Evolutionary conservation across 768 basidiomycete species (phyloP).

Genomic region (Clitopilus passeckerianus): DNA sequence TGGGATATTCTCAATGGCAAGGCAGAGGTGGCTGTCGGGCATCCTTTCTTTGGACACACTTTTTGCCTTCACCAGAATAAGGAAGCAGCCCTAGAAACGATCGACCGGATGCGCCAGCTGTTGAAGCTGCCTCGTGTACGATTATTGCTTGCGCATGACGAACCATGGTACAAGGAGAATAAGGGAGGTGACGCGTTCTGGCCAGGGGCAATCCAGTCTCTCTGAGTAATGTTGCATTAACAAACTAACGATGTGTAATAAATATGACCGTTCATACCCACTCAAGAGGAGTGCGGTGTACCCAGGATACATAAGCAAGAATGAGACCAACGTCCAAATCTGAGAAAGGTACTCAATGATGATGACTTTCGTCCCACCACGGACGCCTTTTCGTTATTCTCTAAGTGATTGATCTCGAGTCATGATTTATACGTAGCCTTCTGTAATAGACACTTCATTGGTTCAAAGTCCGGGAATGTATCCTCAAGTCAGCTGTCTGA

Average conservation of each 20-base stretch:
- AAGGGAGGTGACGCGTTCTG: slow-evolving; percentile 37
- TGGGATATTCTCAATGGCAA: slow-evolving; percentile 39
- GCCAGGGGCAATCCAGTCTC: slow-evolving; percentile 27
- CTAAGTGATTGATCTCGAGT: too few species aligned
- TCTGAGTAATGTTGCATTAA: slow-evolving; percentile 4
- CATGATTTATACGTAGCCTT: too few species aligned
- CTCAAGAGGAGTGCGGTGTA: too few species aligned
- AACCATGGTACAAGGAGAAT: slow-evolving; percentile 44
- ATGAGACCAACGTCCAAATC: too few species aligned
- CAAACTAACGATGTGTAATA: too few species aligned
- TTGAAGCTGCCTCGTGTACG: not conserved
- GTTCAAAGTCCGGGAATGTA: too few species aligned
- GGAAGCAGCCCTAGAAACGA: slow-evolving; percentile 33
- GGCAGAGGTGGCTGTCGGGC: slow-evolving; percentile 27
- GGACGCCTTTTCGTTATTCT: too few species aligned
- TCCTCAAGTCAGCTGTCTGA: not conserved
- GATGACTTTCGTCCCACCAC: too few species aligned
- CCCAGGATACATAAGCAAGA: too few species aligned
- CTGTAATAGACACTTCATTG: too few species aligned
- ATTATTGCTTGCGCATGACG: slow-evolving; percentile 46
- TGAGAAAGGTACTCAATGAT: too few species aligned
- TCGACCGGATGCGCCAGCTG: slow-evolving; percentile 11
- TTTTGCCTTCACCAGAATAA: slow-evolving; percentile 36
- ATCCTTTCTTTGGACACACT: slow-evolving; percentile 13
- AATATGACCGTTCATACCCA: too few species aligned